Percentiles rank a stretch among this genome's conserved stretches.
Conservation (phyloP, 140 eudicot species). For the Flaveria floridana region DNA sequence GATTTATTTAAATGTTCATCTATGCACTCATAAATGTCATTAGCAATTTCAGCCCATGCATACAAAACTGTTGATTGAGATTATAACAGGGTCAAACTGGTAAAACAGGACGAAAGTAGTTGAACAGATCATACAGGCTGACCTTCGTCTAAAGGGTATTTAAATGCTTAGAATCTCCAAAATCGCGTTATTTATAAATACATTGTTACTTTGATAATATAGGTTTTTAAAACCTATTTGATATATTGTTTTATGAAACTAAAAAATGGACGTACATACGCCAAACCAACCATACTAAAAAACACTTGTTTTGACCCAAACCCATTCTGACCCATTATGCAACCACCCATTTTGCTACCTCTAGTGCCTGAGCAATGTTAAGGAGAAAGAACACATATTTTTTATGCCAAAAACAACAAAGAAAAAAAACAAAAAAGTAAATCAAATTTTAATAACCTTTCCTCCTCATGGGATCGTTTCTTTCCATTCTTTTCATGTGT, state of each 20-base stretch:
- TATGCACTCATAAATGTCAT: background rate
- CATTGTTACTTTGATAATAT: background rate
- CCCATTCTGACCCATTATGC: background rate
- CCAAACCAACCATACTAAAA: background rate
- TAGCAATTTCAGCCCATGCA: slow-evolving; percentile 2
- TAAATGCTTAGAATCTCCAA: background rate
- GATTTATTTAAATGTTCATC: background rate
- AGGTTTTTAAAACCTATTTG: background rate
- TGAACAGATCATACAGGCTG: background rate
- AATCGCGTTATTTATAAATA: background rate
- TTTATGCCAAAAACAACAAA: background rate
- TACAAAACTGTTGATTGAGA: background rate
- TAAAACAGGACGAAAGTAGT: background rate
- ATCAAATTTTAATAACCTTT: background rate
- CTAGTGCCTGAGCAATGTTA: background rate
- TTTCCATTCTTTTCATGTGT: slow-evolving; percentile 13
- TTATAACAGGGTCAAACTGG: background rate
- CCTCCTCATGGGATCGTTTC: slow-evolving; percentile 13
- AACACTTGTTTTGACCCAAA: background rate
- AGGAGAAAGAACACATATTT: background rate
- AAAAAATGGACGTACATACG: background rate
- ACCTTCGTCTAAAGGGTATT: background rate
- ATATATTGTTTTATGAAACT: background rate
- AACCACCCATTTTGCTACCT: background rate
- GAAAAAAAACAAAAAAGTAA: background rate